A percentile compares a stretch with the other conserved stretches of the same genome.
These are phyloP conservation scores for Stygiomarasmius scandens DNA, from an alignment of 1,284 basidiomycete genomes.

Conservation along the genomic window DNA sequence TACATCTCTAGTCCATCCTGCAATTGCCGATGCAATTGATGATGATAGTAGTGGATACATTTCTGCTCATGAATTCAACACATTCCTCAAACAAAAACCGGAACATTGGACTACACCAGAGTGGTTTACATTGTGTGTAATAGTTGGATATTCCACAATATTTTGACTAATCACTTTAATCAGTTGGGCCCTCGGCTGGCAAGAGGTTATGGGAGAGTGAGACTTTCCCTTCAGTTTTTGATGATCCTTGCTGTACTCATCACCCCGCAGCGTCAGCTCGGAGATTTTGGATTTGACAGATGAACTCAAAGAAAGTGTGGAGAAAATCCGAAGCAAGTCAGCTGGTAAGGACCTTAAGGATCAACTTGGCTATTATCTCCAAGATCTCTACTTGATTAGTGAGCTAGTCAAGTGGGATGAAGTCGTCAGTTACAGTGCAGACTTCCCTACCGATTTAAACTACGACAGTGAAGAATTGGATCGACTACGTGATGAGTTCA, in stretches of 20 bases:
- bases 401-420: not conserved
- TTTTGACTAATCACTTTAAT: not conserved
- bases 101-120: too few species aligned
- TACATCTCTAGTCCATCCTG: constrained; percentile 26
- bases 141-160: too few species aligned
- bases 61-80: not conserved
- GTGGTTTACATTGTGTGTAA: not conserved
- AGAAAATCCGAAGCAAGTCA: not conserved
- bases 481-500: not conserved
- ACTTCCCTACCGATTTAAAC: not conserved
- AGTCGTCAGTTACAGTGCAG: not conserved
- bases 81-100: not conserved
- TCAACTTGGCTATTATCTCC: not conserved
- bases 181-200: constrained; percentile 8
- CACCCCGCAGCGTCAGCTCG: not conserved
- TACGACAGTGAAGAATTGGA: not conserved
- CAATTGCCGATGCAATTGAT: constrained; percentile 36
- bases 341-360: not conserved
- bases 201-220: not conserved
- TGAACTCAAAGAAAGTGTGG: not conserved
- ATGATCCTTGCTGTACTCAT: not conserved
- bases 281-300: not conserved
- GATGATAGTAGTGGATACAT: constrained; percentile 28
- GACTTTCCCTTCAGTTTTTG: not conserved
- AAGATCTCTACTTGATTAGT: not conserved